Evolutionary conservation across 2,329 filamentous ascomycete species (phyloP).

Genomic region (Davidsoniella australis): DNA sequence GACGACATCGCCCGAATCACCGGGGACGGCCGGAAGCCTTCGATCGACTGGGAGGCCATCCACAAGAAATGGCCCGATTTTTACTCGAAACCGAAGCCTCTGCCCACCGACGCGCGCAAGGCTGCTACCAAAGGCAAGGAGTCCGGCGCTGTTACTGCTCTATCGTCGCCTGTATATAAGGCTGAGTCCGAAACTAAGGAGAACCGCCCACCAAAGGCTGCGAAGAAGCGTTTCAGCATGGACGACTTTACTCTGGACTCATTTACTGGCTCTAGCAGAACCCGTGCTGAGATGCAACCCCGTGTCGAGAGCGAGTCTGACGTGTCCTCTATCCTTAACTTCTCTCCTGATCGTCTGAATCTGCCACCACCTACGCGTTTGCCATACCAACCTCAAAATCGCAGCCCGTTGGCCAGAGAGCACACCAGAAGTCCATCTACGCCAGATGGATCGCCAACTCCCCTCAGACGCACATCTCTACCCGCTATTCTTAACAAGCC

Average conservation of each 20-base stretch:
- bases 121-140: not conserved
- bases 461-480: slow-evolving; percentile 12
- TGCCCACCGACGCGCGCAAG: slow-evolving; percentile 12
- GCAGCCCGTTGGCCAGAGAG: slow-evolving; percentile 23
- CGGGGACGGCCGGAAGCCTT: slow-evolving; percentile 22
- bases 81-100: slow-evolving; percentile 24
- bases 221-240: slow-evolving; percentile 15
- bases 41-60: slow-evolving; percentile 28
- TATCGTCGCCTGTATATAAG: not conserved
- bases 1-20: slow-evolving; percentile 30
- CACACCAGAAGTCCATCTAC: slow-evolving; percentile 19
- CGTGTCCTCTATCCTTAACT: slow-evolving; percentile 25
- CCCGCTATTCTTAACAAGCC: slow-evolving; percentile 10
- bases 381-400: slow-evolving; percentile 18
- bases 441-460: slow-evolving; percentile 9
- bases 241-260: slow-evolving; percentile 28
- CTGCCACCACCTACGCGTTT: slow-evolving; percentile 18
- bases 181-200: slow-evolving; percentile 24
- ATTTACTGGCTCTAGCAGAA: slow-evolving; percentile 24
- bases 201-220: slow-evolving; percentile 25
- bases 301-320: slow-evolving; percentile 37
- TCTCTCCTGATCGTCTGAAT: slow-evolving; percentile 21
- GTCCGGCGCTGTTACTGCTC: slow-evolving; percentile 7
- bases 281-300: slow-evolving; percentile 34
- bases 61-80: slow-evolving; percentile 37